Evolutionary conservation across 1,139 yeast species (phyloP).

Genomic region (Sugiyamaella castrensis): DNA sequence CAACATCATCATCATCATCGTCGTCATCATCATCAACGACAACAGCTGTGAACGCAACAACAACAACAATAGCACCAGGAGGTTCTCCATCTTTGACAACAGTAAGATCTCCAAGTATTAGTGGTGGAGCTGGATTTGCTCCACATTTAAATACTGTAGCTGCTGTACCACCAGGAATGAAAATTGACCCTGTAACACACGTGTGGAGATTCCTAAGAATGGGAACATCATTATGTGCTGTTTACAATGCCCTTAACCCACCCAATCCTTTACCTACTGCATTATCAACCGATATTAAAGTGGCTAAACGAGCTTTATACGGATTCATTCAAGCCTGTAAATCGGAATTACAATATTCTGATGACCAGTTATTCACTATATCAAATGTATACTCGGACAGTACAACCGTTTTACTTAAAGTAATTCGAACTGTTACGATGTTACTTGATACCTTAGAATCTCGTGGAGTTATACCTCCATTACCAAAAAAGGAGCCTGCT

Average conservation of each 20-base stretch:
- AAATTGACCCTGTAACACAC: constrained; percentile 86
- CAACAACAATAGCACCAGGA: background rate
- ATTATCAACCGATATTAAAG: constrained; percentile 57
- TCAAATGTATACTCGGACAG: constrained; percentile 84
- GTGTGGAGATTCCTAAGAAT: constrained; percentile 85
- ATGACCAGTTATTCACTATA: constrained; percentile 83
- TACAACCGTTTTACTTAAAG: constrained; percentile 70
- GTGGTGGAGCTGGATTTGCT: constrained; percentile 10
- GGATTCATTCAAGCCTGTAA: constrained; percentile 89
- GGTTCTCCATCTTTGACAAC: constrained; percentile 6
- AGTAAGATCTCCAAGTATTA: constrained; percentile 16
- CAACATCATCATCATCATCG: no score
- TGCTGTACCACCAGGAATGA: constrained; percentile 29
- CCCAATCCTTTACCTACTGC: constrained; percentile 39
- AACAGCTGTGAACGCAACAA: no score
- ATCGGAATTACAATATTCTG: constrained; percentile 67
- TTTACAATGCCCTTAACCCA: constrained; percentile 60
- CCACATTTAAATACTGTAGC: constrained; percentile 13
- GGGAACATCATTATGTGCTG: constrained; percentile 86
- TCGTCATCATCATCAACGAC: no score
- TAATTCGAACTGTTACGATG: constrained; percentile 64
- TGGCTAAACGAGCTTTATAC: constrained; percentile 86
- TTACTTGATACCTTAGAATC: constrained; percentile 47
- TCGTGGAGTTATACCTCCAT: constrained; percentile 23
- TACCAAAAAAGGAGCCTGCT: constrained; percentile 8